Evolutionary conservation across 2,329 filamentous ascomycete genomes (phyloP).

Genomic region (Calonectria hongkongensis): DNA sequence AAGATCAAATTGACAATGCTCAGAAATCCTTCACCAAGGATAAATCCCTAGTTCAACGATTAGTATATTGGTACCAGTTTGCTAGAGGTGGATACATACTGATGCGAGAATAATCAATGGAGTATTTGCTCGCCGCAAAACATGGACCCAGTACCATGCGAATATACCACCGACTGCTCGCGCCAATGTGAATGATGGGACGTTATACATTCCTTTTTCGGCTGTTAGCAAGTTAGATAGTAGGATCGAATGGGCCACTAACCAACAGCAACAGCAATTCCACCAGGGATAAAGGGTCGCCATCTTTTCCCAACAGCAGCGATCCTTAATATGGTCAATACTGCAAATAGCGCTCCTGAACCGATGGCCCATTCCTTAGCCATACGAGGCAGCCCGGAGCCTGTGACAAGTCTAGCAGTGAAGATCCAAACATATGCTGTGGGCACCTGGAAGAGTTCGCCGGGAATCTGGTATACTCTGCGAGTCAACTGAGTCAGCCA

Average conservation of each 20-base stretch:
- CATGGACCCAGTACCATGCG: conserved; percentile 85
- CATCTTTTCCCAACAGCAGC: conserved; percentile 74
- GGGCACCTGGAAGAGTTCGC: conserved; percentile 92
- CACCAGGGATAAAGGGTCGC: conserved; percentile 88
- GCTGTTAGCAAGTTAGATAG: conserved; percentile 38
- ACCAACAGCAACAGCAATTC: conserved; percentile 96
- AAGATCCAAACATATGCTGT: conserved; percentile 99
- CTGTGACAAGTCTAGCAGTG: conserved; percentile 93
- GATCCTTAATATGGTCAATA: conserved; percentile 83
- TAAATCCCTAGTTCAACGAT: conserved; percentile 78
- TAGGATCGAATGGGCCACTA: conserved; percentile 47
- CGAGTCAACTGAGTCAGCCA: conserved; percentile 34
- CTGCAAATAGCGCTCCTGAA: conserved; percentile 83
- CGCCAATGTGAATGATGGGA: conserved; percentile 95
- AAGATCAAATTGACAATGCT: conserved; percentile 93
- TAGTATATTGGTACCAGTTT: conserved; percentile 28
- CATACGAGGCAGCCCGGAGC: conserved; percentile 89
- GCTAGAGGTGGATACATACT: conserved; percentile 62
- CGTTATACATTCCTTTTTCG: conserved; percentile 91
- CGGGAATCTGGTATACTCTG: conserved; percentile 90
- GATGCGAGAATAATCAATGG: conserved; percentile 91
- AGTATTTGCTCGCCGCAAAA: conserved; percentile 75
- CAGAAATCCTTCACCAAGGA: conserved; percentile 92
- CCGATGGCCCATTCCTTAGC: conserved; percentile 86
- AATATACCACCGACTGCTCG: conserved; percentile 85